Percentiles rank a stretch among this genome's conserved stretches.
These are phyloP conservation scores for Gossypium stocksii DNA, from an alignment of 345 rosid genomes.

Conservation along the genomic window DNA sequence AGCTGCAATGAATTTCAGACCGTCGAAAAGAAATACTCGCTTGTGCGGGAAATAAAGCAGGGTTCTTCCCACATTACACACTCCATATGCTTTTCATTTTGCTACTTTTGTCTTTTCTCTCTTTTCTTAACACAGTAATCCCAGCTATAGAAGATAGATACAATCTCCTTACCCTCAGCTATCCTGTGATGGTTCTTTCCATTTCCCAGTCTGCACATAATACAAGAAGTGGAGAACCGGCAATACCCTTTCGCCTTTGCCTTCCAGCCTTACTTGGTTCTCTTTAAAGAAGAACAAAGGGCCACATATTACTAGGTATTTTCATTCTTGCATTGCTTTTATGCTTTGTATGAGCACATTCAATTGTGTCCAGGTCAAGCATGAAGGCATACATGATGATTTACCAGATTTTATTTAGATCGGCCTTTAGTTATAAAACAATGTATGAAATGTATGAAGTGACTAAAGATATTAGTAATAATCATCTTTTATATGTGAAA, in stretches of 20 bases:
- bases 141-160: conserved; percentile 5
- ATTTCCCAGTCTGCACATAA: conserved; percentile 18
- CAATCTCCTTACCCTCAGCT: not conserved
- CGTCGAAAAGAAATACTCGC: conserved; percentile 47
- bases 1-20: conserved; percentile 68
- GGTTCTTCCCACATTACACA: too few species aligned
- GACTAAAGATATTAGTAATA: not conserved
- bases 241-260: conserved; percentile 3
- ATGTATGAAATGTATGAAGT: not conserved
- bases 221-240: conserved; percentile 11
- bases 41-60: conserved; percentile 45
- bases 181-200: not conserved
- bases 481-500: not conserved
- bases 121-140: not conserved
- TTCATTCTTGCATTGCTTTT: not conserved
- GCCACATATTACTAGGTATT: not conserved
- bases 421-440: not conserved
- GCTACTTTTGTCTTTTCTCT: not conserved
- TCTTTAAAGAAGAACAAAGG: not conserved
- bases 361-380: not conserved
- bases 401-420: not conserved
- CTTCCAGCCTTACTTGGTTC: not conserved
- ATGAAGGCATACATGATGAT: not conserved
- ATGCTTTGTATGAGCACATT: not conserved
- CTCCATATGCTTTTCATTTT: too few species aligned